Conservation (phyloP, 2,329 filamentous ascomycete species). For the Venturia carpophila region DNA sequence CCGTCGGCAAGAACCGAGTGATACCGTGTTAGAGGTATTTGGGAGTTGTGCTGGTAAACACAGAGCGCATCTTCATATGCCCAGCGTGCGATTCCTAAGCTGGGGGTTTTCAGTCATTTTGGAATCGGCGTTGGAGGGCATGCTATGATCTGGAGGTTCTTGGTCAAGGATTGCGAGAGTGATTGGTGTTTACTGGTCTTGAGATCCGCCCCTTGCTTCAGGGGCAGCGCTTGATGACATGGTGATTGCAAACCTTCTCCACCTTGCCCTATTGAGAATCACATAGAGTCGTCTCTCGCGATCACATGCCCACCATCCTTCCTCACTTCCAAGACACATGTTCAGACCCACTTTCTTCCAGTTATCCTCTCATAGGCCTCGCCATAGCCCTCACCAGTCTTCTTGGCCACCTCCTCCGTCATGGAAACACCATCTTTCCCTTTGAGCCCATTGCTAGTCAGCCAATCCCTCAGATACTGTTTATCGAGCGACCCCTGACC, state of each 20-base stretch:
- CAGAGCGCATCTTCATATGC: too few relatives aligned
- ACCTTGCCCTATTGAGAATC: neutral
- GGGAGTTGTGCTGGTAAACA: too few relatives aligned
- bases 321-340: neutral
- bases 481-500: constrained; percentile 86
- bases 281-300: neutral
- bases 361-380: constrained; percentile 68
- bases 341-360: constrained; percentile 40
- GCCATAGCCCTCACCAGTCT: constrained; percentile 64
- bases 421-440: constrained; percentile 65
- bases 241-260: neutral
- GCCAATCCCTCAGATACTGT: constrained; percentile 66
- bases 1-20: too few relatives aligned
- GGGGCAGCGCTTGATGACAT: neutral
- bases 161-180: neutral
- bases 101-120: too few relatives aligned
- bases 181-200: neutral
- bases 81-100: too few relatives aligned
- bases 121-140: too few relatives aligned
- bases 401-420: constrained; percentile 60
- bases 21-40: too few relatives aligned
- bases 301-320: neutral
- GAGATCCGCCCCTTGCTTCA: neutral
- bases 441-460: constrained; percentile 64
- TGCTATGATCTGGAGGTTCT: too few relatives aligned